Conservation (phyloP, 2,329 filamentous ascomycete genomes). For the Calonectria pauciramosa region DNA sequence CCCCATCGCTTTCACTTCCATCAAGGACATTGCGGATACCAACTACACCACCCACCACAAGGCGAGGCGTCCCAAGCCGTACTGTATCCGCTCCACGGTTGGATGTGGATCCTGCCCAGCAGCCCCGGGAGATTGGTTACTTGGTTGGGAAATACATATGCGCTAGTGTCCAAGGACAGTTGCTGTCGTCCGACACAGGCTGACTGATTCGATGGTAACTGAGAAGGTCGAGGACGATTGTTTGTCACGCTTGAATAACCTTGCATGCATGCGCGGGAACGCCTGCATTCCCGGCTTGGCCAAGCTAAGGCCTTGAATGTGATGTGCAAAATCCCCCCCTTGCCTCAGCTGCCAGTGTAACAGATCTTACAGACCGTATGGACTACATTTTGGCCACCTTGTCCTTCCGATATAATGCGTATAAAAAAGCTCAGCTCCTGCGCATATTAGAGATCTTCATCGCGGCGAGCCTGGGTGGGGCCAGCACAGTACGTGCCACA, state of each 20-base stretch:
- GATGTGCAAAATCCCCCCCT: background rate
- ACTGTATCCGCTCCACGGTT: background rate
- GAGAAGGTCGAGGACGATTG: background rate
- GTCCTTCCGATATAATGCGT: background rate
- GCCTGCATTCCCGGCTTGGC: background rate
- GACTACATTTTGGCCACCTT: background rate
- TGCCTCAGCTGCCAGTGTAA: background rate
- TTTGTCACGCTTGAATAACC: constrained; percentile 6
- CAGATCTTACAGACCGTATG: too few relatives aligned
- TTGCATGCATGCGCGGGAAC: constrained; percentile 4
- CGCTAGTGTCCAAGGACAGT: background rate
- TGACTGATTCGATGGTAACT: background rate
- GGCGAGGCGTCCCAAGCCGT: background rate
- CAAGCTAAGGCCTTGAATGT: background rate
- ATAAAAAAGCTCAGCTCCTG: background rate
- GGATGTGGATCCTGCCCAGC: background rate
- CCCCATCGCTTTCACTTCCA: background rate
- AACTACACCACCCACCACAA: background rate
- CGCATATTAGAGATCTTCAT: background rate
- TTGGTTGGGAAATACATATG: background rate
- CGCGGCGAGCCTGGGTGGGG: background rate
- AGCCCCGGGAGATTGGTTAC: constrained; percentile 11
- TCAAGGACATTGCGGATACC: background rate
- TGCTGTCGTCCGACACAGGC: background rate
- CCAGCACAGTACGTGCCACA: constrained; percentile 7